A percentile compares a stretch with the other conserved stretches of the same genome.
Conservation (phyloP, 441 rosid genomes). For the Raphanus hybrid region DNA sequence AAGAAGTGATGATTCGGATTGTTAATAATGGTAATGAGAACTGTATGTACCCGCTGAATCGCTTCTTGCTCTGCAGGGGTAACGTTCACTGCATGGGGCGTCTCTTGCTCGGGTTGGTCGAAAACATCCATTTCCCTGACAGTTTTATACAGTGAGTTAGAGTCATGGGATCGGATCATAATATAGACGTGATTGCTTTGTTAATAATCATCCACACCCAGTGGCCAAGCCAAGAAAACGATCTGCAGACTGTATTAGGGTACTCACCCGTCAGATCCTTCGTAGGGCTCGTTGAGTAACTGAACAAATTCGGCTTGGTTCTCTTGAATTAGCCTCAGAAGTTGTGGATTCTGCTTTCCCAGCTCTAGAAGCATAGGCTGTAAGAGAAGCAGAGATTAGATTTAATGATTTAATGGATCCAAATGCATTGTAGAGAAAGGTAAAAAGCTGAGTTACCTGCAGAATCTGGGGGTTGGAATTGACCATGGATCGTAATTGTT, state of each 20-base stretch:
- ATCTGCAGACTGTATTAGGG: conserved; percentile 26
- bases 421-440: background rate
- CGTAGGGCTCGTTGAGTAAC: conserved; percentile 80
- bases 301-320: conserved; percentile 89
- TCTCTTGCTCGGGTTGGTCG: conserved; percentile 83
- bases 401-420: background rate
- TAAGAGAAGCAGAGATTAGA: conserved; percentile 26
- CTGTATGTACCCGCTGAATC: conserved; percentile 66
- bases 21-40: conserved; percentile 5
- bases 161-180: background rate
- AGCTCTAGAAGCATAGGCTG: conserved; percentile 99
- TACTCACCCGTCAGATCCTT: conserved; percentile 87
- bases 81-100: conserved; percentile 87
- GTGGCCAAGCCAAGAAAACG: conserved; percentile 20
- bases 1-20: background rate
- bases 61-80: conserved; percentile 94
- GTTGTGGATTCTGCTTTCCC: conserved; percentile 93
- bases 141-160: background rate
- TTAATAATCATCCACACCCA: conserved; percentile 10
- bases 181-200: conserved; percentile 1
- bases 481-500: conserved; percentile 88
- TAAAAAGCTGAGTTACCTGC: conserved; percentile 54
- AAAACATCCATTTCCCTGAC: conserved; percentile 58
- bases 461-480: conserved; percentile 95
- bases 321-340: conserved; percentile 85